Evolutionary conservation across 2,329 filamentous ascomycete genomes (phyloP), one percentile per base, ranked within the genome.

Genomic region (Massarina eburnea): DNA sequence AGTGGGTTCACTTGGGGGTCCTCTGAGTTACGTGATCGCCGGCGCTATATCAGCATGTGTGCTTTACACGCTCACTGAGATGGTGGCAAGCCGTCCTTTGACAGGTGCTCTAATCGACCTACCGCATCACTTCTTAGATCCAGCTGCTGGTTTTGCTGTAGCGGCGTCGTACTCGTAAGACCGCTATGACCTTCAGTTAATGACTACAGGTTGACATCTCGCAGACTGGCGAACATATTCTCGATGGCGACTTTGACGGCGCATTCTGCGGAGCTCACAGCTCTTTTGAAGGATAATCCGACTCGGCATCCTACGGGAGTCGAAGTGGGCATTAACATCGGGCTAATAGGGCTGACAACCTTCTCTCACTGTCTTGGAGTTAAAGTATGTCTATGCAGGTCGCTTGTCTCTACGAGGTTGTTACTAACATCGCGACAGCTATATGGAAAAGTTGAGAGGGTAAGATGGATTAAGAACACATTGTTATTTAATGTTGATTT

Each of bases 371-470:
- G 58, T 41, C 39, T 60, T 21, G 58, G 58, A 17, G 55, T 62
- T 8, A 57, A 52, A 39, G 57, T 59, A 43, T 43, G 48, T 20
- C 35, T 39, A 1, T 27, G 8, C 3, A 1, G 0, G 14, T n/a
- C 5, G 26, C 15, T 18, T 5, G 1, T 8, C 14, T 6, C 30
- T 20, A 2, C 17, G 1, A 0, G 17, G n/a, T 18, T 19, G 7
- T 19, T 4, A 18, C 42, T 56, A 8, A 57, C 14, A 24, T 36
- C 6, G 1, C 20, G 14, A 5, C 24, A 65, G 58, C 44, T 67
- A 3, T 67, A 67, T 38, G 64, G 64, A 2, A 59, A 54, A 24
- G 50, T 68, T 10, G 64, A 67, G 45, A 49, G 64, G 30, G 54
- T 58, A 42, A 17, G 46, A 34, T 17, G 3, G n/a, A 4, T 4